Evolutionary conservation across 768 basidiomycete species (phyloP), one percentile per base, ranked within the genome.

Genomic region (Leccinum obscurum): DNA sequence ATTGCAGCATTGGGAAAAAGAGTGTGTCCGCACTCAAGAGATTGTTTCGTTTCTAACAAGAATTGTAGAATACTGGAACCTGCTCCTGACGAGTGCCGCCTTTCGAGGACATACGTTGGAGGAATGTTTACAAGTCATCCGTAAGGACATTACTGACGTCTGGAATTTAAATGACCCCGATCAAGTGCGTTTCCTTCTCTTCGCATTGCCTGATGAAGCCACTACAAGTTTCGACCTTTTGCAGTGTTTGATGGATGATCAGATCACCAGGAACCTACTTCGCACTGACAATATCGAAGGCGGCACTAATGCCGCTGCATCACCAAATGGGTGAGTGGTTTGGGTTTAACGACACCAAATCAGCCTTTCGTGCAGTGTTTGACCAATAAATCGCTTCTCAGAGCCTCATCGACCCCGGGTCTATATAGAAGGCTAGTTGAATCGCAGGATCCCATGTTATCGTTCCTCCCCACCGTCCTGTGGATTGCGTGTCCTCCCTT

Each of bases 121-220:
- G 2, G 44, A 60, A 50, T 66, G 65, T 7, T 55, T 66, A 48
- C 2, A 64, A 24, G 58, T 64, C 7, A 67, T 66, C 14, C 61
- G 4, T 6, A n/a, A 52, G 14, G 65, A 66, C 8, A 22, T 66
- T 6, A 22, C 57, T 14, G 50, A 53, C 0, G 28, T 66, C 26
- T 66, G 65, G 65, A 66, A 66, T 28, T 59, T 66, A 5, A 13
- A 44, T 6, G 65, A 66, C 34, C 65, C 61, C 3, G 65, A 66
- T n/a, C 0, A 55, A 20, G 65, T 60, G 46, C 14, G 44, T 4
- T 32, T 35, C 2, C n/a, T 11, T 24, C 8, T 30, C 14, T 7
- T 28, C 37, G 17, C 3, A 14, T 51, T 3, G 3, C 44, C 11
- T 1, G 6, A n/a, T 24, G 22, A 17, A 34, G 22, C 4, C 3